A percentile compares a stretch with the other conserved stretches of the same genome.
phyloP scores from a whole-genome alignment of 441 rosid species.

The Pelargonium myrrhifolium region DNA sequence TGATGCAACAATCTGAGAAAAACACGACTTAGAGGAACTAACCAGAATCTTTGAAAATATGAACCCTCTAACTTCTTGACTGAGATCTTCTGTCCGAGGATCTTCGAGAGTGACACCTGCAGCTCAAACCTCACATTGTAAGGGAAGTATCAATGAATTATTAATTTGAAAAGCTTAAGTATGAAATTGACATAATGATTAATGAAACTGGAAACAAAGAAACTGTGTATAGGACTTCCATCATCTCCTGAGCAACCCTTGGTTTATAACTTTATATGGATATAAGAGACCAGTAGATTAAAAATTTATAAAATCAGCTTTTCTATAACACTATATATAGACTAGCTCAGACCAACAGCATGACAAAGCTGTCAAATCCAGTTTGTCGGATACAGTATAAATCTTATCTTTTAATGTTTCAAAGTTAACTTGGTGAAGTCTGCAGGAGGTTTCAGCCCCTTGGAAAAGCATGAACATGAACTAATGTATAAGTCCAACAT shows the following conservation, averaged over 20 bases:
- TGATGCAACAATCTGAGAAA: conserved; percentile 11
- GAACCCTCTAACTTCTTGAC: conserved; percentile 99
- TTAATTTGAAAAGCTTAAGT: background rate
- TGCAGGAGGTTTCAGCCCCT: background rate
- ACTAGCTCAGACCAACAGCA: conserved; percentile 2
- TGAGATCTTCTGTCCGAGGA: conserved; percentile 97
- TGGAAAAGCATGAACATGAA: conserved; percentile 6
- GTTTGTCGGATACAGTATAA: background rate
- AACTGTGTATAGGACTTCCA: background rate
- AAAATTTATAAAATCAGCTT: background rate
- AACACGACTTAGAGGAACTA: conserved; percentile 22
- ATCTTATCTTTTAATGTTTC: conserved; percentile 10
- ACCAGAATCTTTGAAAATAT: conserved; percentile 95
- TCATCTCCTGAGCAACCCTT: background rate
- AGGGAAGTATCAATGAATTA: conserved; percentile 3
- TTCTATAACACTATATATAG: background rate
- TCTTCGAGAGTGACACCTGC: conserved; percentile 97
- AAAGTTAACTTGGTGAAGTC: background rate
- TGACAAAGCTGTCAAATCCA: background rate
- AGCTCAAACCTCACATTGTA: conserved; percentile 29
- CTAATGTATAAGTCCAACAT: conserved; percentile 5
- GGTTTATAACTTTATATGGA: background rate
- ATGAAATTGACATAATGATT: no score
- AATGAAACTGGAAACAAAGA: conserved; percentile 1
- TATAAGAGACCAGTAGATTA: background rate